Base-by-base conservation (phyloP, 1,139 yeast genomes). In the Yamadazyma buinensis region DNA sequence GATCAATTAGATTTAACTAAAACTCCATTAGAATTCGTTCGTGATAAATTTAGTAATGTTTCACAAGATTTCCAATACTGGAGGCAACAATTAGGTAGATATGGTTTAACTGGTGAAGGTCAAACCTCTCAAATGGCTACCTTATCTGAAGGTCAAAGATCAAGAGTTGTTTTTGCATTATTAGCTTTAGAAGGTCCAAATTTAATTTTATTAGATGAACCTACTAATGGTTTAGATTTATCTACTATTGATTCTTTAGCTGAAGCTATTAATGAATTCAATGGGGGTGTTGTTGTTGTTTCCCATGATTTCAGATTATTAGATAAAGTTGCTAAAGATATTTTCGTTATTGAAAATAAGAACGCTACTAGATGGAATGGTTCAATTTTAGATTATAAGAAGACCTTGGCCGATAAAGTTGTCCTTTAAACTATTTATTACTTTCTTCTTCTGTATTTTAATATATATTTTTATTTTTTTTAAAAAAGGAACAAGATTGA, bases 121-220 rank as follows among this genome's bases (percentile, higher is more conserved):
- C 98, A 92, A 74, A 92, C 97, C 42, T 87, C 97, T 34, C 90
- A 86, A 63, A 94, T 92, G 97, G 97, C 95, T 47, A 92, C 98
- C 15, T 72, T 94, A 48, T 88, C 97, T 14, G 98, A 92, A 72
- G 99, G 99, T 63, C 97, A 92, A 76, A 84, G 97, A 74, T 88
- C 97, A 44, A 84, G 98, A 70, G 98, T 92, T 48, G 98, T 92
- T 41, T 94, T 92, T 57, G 98, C 98, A 15, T 73, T 92, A 51
- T 76, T 92, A 55, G 98, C 98, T 32, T 76, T 92, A 51, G 97
- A 92, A 68, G 74, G 84, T 47, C 98, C 99, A 56, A 92, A 92
- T 68, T 86, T 92, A 67, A 75, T 92, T 54, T 72, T 92, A 59
- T 75, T 92, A 69, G 98, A 92, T 73, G 98, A 94, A 81, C 98